phyloP scores from a whole-genome alignment of 371 early-diverging fungal species.

The Ordospora pajunii region DNA sequence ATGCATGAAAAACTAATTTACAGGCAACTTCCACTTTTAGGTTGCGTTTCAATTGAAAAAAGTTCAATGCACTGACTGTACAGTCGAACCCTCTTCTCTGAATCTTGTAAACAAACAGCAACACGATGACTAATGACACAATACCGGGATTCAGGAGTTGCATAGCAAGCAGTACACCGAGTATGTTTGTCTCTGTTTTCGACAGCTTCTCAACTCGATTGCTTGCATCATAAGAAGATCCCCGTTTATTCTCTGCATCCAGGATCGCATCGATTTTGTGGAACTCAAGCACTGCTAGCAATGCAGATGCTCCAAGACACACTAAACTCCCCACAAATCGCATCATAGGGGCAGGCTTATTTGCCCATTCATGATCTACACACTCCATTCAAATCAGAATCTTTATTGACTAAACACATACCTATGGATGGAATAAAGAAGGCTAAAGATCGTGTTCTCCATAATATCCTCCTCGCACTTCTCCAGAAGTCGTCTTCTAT shows the following conservation, averaged over 20 bases:
- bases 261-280: neutral
- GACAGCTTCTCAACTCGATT: neutral
- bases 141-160: neutral
- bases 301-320: neutral
- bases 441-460: slow-evolving; percentile 53
- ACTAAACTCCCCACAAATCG: neutral
- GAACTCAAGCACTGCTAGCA: neutral
- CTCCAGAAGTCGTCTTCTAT: slow-evolving; percentile 55
- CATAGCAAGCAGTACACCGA: neutral
- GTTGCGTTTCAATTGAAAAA: neutral
- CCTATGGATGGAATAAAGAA: slow-evolving; percentile 56
- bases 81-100: neutral
- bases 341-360: neutral
- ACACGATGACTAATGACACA: neutral
- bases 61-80: neutral
- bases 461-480: slow-evolving; percentile 52
- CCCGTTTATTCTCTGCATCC: neutral
- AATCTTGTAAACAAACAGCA: neutral
- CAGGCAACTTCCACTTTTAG: neutral
- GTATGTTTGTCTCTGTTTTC: neutral
- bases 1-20: neutral
- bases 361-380: neutral
- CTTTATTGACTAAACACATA: slow-evolving; percentile 50
- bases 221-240: slow-evolving; percentile 4
- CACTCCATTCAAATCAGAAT: no score